phyloP scores from a whole-genome alignment of 2,329 filamentous ascomycete species.

The Conoideocrella luteorostrata region DNA sequence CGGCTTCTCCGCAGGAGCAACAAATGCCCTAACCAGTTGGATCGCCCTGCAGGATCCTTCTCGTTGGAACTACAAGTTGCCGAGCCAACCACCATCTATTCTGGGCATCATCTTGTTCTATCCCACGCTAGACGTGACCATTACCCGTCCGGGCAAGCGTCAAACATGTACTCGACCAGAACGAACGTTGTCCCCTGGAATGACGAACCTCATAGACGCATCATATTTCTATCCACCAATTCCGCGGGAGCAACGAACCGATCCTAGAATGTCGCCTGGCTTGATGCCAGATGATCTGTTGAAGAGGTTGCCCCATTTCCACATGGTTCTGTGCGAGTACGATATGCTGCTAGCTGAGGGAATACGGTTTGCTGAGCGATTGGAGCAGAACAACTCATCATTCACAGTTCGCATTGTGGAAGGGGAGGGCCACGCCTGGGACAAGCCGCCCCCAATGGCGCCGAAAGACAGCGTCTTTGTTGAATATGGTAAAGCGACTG shows the following conservation, averaged over 20 bases:
- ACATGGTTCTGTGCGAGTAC: conserved; percentile 57
- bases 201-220: conserved; percentile 59
- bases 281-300: conserved; percentile 49
- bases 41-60: conserved; percentile 38
- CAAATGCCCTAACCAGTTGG: conserved; percentile 45
- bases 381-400: conserved; percentile 32
- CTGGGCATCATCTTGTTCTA: conserved; percentile 54
- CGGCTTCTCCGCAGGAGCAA: conserved; percentile 59
- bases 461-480: conserved; percentile 37
- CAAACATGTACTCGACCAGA: conserved; percentile 48
- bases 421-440: conserved; percentile 42
- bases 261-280: conserved; percentile 53
- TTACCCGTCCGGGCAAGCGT: conserved; percentile 49
- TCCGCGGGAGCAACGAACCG: conserved; percentile 35
- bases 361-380: conserved; percentile 52
- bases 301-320: conserved; percentile 44
- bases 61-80: conserved; percentile 30
- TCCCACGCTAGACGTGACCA: conserved; percentile 55
- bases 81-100: conserved; percentile 38
- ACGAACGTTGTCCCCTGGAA: conserved; percentile 47
- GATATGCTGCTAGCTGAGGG: conserved; percentile 59
- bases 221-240: conserved; percentile 52
- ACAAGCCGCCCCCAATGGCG: conserved; percentile 38
- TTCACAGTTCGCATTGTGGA: conserved; percentile 37
- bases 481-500: conserved; percentile 40